Evolutionary conservation across 2,329 filamentous ascomycete genomes (phyloP), one percentile per base, ranked within the genome.

Genomic region (Seiridium unicorne): DNA sequence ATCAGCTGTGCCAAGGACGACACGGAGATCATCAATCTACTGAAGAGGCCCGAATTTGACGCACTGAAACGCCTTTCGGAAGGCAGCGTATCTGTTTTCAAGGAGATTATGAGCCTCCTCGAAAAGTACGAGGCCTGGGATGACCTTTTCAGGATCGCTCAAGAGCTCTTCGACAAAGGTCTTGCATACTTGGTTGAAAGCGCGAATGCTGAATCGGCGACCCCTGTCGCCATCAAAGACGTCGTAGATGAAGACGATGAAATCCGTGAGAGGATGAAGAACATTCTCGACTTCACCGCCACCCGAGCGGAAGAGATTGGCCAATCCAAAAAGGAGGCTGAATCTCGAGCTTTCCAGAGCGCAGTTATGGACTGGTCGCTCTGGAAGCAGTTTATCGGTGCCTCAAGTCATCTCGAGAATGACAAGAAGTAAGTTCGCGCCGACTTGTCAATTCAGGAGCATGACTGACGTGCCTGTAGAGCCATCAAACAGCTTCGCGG

Each of bases 301-400:
- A 31, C 13, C 51, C 48, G 11, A 3, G 18, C 26, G 5, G 51
- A 55, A n/a, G 10, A 48, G 36, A 26, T 42, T 32, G 35, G 35
- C n/a, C 13, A 59, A 35, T 34, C 26, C 38, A 18, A 32, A 18
- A 40, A 31, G n/a, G 57, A 36, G 31, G 34, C 40, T 5, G 46
- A 51, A 44, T 51, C 58, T 46, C 35, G 32, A 6, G 55, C 58
- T 3, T 62, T 55, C n/a, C 51, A 35, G 35, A 60, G 34, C 9
- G 44, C 54, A 6, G 55, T 49, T 8, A 55, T 56, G 51, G 64
- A 68, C 48, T 77, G 74, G 72, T 61, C 66, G 3, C 62, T 79
- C 9, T 79, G 78, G 76, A 67, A 67, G n/a, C 64, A 71, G 6
- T 74, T 79, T 34, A 75, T 79, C 10, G 64, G 69, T 11, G 78